A percentile compares a stretch with the other conserved stretches of the same genome.
Evolutionary conservation across 768 basidiomycete species (phyloP).

Genomic region (Phaeolepiota aurea): DNA sequence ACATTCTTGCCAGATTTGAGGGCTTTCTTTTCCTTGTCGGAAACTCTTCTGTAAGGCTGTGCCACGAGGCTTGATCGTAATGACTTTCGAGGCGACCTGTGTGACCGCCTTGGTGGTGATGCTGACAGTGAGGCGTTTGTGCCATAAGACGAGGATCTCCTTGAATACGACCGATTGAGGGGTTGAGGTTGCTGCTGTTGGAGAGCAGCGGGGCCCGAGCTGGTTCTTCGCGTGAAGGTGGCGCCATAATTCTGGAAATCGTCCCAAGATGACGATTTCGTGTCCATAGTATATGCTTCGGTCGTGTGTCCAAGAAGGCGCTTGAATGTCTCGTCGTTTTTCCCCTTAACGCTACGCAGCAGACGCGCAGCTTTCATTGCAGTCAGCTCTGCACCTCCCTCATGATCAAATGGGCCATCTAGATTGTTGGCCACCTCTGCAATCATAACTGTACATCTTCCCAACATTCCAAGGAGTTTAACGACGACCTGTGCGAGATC

Average conservation of each 20-base stretch:
- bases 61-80: slow-evolving; percentile 54
- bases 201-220: slow-evolving; percentile 41
- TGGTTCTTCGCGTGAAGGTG: slow-evolving; percentile 38
- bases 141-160: slow-evolving; percentile 31
- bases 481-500: slow-evolving; percentile 64
- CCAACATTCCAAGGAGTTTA: slow-evolving; percentile 71
- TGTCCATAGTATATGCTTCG: slow-evolving; percentile 41
- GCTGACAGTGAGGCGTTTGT: slow-evolving; percentile 33
- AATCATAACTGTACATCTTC: slow-evolving; percentile 67
- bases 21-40: slow-evolving; percentile 54
- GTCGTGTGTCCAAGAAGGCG: slow-evolving; percentile 61
- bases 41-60: slow-evolving; percentile 54
- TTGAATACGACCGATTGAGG: slow-evolving; percentile 15
- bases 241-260: slow-evolving; percentile 43
- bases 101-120: slow-evolving; percentile 42
- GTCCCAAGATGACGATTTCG: slow-evolving; percentile 29
- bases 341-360: slow-evolving; percentile 47
- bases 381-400: slow-evolving; percentile 19
- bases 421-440: slow-evolving; percentile 44
- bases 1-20: slow-evolving; percentile 62
- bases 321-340: slow-evolving; percentile 65
- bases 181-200: slow-evolving; percentile 25
- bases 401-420: slow-evolving; percentile 18
- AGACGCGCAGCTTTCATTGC: slow-evolving; percentile 42
- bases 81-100: slow-evolving; percentile 65